Conservation (phyloP, 805 yeast genomes). For the Ogataea philodendri region DNA sequence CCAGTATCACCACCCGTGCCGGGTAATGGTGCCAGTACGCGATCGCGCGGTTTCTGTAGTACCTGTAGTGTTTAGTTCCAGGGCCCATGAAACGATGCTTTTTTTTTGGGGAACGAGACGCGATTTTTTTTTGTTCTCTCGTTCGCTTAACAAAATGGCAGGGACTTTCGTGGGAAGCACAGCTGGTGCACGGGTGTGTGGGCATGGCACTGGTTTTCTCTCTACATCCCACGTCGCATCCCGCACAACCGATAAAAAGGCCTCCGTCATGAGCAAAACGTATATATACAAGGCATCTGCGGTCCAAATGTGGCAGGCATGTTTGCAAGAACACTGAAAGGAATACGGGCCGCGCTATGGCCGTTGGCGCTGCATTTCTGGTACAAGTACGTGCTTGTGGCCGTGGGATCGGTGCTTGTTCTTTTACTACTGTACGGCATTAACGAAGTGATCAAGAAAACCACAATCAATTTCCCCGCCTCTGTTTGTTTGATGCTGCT, state of each 20-base stretch:
- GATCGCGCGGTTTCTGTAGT: constrained; percentile 19
- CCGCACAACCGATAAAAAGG: background rate
- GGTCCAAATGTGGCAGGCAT: background rate
- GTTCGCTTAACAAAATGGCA: too few species aligned
- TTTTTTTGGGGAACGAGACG: too few species aligned
- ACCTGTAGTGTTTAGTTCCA: constrained; percentile 18
- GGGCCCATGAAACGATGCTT: too few species aligned
- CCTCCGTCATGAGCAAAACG: constrained; percentile 1
- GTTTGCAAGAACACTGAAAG: constrained; percentile 1
- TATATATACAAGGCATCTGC: background rate
- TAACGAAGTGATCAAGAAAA: constrained; percentile 43
- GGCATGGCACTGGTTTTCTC: too few species aligned
- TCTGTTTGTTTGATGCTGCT: constrained; percentile 71
- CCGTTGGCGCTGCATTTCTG: constrained; percentile 34
- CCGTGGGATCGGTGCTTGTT: constrained; percentile 46
- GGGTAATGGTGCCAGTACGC: constrained; percentile 16
- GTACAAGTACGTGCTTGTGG: constrained; percentile 45
- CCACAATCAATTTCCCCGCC: constrained; percentile 59
- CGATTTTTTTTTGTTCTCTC: too few species aligned
- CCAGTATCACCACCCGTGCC: constrained; percentile 10
- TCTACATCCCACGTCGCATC: constrained; percentile 1
- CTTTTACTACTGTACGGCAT: constrained; percentile 52
- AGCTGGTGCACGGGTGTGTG: too few species aligned
- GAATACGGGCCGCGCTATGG: constrained; percentile 4
- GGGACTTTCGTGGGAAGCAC: background rate